Evolutionary conservation across 345 rosid genomes (phyloP), one percentile per base, ranked within the genome.

Genomic region (Anastatica hierochuntica): DNA sequence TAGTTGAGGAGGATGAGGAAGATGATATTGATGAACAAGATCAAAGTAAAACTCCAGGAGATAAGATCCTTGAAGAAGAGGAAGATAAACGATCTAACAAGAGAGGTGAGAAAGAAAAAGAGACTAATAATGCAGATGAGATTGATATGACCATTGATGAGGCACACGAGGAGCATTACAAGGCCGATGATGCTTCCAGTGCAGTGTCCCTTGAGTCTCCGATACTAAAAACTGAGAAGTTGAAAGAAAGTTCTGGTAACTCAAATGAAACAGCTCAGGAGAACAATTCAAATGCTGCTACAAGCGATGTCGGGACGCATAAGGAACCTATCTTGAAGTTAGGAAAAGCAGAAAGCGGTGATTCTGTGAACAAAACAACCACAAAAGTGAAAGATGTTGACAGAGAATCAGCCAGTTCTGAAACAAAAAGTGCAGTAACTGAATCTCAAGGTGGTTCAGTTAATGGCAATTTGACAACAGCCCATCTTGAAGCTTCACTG

Each of bases 181-280:
- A 69, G 72, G 95, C 76, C 7, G 98, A 92, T 62, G 98, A 92
- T 73, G 98, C 96, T 63, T 92, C 96, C 23, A 92, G 94, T 72
- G 98, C 96, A 8, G 98, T 92, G 43, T 68, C 95, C 31, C 96
- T 88, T 38, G 94, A 84, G 48, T 49, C 73, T 14, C 76, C 68
- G 40, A 49, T 30, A 14, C 45, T 59, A 23, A 63, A 37, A 58
- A 40, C 74, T 13, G 88, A 74, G 49, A 53, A 63, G 7, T 61
- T 75, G 51, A 79, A 78, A 55, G 58, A 40, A 53, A 70, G 61
- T 46, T 53, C 36, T 12, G 77, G 62, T 8, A 67, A 69, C 58
- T 74, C 74, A 43, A 69, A 60, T 68, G 73, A 26, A 70, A 61
- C 46, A 26, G 49, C 0, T 59, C 62, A 31, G 45, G 43, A 40